phyloP scores from a whole-genome alignment of 805 yeast species.

The Schizosaccharomyces lindneri region DNA sequence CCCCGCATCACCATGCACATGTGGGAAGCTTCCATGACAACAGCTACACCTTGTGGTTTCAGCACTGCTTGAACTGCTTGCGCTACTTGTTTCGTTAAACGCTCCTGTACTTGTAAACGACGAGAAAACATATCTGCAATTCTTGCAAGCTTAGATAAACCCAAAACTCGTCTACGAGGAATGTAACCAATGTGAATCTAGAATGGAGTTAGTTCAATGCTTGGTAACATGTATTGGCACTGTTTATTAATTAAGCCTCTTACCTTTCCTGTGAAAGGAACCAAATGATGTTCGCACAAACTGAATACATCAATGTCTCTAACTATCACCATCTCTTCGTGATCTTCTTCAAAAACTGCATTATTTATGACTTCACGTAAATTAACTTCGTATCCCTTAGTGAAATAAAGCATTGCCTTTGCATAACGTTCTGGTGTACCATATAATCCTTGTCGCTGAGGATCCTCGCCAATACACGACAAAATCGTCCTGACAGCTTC shows the following conservation, averaged over 20 bases:
- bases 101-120: conserved; percentile 91
- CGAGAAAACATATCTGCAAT: conserved; percentile 92
- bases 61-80: conserved; percentile 79
- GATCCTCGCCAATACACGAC: conserved; percentile 76
- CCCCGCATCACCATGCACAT: conserved; percentile 99
- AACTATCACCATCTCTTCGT: conserved; percentile 96
- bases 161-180: conserved; percentile 79
- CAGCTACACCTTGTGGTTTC: conserved; percentile 92
- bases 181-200: conserved; percentile 85
- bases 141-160: conserved; percentile 77
- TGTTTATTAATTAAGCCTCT: neutral
- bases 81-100: conserved; percentile 90
- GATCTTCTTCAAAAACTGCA: conserved; percentile 94
- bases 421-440: conserved; percentile 96
- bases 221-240: neutral
- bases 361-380: conserved; percentile 75
- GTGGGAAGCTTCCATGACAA: conserved; percentile 89
- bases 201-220: neutral
- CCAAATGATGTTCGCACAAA: conserved; percentile 90
- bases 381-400: conserved; percentile 90
- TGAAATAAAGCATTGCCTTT: conserved; percentile 80
- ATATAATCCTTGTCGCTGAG: conserved; percentile 60
- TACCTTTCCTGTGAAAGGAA: conserved; percentile 77
- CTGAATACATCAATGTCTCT: conserved; percentile 81
- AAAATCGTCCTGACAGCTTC: conserved; percentile 52